These are phyloP conservation scores for Theobroma cacao DNA, from an alignment of 345 rosid species.

Conservation along the genomic window DNA sequence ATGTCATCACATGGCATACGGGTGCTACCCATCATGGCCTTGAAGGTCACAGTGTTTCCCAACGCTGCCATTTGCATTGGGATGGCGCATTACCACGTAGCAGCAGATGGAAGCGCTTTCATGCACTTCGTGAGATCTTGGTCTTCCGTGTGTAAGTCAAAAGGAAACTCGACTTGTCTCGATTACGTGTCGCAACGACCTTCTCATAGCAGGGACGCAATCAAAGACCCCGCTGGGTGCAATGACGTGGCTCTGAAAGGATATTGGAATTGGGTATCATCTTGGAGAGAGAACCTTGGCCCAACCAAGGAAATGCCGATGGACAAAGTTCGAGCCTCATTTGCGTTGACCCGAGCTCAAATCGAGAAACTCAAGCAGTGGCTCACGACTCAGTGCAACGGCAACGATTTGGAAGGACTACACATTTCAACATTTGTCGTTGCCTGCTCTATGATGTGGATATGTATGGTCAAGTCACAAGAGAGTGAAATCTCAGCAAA, in stretches of 20 bases:
- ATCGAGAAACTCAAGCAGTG: constrained; percentile 25
- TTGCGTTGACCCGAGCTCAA: constrained; percentile 19
- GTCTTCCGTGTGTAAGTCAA: constrained; percentile 29
- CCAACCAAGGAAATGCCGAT: neutral
- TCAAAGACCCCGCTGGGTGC: constrained; percentile 35
- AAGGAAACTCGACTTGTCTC: neutral
- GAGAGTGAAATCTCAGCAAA: constrained; percentile 1
- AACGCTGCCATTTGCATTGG: constrained; percentile 38
- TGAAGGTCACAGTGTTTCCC: constrained; percentile 39
- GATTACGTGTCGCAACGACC: constrained; percentile 4
- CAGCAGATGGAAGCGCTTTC: constrained; percentile 42
- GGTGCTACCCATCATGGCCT: constrained; percentile 28
- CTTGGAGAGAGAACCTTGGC: neutral
- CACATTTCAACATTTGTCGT: constrained; percentile 33
- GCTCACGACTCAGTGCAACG: constrained; percentile 15
- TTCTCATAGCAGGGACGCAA: constrained; percentile 17
- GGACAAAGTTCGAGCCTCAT: constrained; percentile 31
- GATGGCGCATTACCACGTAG: constrained; percentile 41
- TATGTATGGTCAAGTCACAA: constrained; percentile 23
- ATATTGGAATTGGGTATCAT: constrained; percentile 21
- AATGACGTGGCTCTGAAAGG: constrained; percentile 16
- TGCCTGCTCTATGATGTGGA: constrained; percentile 37
- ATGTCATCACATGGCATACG: neutral
- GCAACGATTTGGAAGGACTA: neutral
- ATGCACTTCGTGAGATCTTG: constrained; percentile 40